These are phyloP conservation scores for Cryptosporidium felis DNA, from an alignment of 169 alveolate genomes.

Conservation along the genomic window DNA sequence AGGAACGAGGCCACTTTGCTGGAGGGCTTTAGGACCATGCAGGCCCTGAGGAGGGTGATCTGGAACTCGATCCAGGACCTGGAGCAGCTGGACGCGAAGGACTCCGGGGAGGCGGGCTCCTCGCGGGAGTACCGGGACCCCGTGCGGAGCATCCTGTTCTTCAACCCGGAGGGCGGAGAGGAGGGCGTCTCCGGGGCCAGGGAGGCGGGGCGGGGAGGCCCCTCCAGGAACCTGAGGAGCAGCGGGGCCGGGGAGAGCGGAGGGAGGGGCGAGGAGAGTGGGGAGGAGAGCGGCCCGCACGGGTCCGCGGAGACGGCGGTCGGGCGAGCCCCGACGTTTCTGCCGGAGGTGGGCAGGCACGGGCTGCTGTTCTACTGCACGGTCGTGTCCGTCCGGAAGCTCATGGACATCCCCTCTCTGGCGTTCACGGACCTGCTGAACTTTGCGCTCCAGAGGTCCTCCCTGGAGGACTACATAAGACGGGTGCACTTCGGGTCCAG, in stretches of 20 bases:
- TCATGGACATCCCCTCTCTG: neutral
- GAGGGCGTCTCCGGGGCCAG: neutral
- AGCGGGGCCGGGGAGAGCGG: neutral
- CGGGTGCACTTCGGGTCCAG: constrained; percentile 25
- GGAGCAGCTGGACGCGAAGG: neutral
- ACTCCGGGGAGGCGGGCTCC: neutral
- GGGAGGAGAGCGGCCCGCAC: neutral
- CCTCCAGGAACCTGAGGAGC: neutral
- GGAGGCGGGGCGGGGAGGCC: neutral
- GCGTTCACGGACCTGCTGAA: constrained; percentile 9
- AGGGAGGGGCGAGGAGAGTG: neutral
- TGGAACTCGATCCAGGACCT: constrained; percentile 27
- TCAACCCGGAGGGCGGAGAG: neutral
- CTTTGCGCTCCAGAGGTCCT: constrained; percentile 15
- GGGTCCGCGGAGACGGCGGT: neutral
- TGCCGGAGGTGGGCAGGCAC: neutral
- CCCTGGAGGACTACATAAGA: constrained; percentile 16
- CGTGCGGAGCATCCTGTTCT: neutral
- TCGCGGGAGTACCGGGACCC: neutral
- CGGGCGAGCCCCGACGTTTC: neutral
- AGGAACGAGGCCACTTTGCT: neutral
- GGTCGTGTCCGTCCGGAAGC: neutral
- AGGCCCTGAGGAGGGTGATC: neutral
- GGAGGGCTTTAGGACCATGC: neutral
- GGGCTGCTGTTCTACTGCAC: constrained; percentile 7